Conservation (phyloP, 441 rosid genomes). For the Raphanus hybrid region DNA sequence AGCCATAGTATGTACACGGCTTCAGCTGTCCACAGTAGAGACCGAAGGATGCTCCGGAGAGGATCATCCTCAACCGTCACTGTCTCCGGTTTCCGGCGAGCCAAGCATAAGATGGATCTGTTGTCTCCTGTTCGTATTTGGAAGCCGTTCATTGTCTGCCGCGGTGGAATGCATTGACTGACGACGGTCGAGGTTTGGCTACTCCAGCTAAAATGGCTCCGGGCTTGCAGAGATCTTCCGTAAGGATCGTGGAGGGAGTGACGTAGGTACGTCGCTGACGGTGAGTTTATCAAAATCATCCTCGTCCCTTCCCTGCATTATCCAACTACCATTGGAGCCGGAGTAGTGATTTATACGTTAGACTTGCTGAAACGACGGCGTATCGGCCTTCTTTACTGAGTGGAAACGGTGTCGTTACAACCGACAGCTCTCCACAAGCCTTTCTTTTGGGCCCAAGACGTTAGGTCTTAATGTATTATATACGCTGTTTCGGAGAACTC, state of each 20-base stretch:
- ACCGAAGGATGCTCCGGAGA: slow-evolving; percentile 47
- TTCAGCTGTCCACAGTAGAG: slow-evolving; percentile 69
- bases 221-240: slow-evolving; percentile 10
- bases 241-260: slow-evolving; percentile 9
- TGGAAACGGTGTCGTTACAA: too few relatives aligned
- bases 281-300: slow-evolving; percentile 43
- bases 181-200: slow-evolving; percentile 7
- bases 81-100: slow-evolving; percentile 54
- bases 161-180: slow-evolving; percentile 13
- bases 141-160: slow-evolving; percentile 26
- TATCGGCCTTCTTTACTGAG: background rate
- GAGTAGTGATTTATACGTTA: background rate
- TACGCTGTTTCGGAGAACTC: too few relatives aligned
- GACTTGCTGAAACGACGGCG: background rate
- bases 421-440: too few relatives aligned
- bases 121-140: slow-evolving; percentile 14
- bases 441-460: too few relatives aligned
- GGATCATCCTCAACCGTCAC: slow-evolving; percentile 38
- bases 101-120: slow-evolving; percentile 9
- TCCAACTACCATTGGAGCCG: slow-evolving; percentile 20
- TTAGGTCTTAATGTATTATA: too few relatives aligned
- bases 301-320: slow-evolving; percentile 31
- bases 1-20: slow-evolving; percentile 89
- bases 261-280: slow-evolving; percentile 34
- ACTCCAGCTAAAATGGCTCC: background rate